A percentile compares a stretch with the other conserved stretches of the same genome.
Conservation (phyloP, 768 basidiomycete genomes). For the Russula vinacea region DNA sequence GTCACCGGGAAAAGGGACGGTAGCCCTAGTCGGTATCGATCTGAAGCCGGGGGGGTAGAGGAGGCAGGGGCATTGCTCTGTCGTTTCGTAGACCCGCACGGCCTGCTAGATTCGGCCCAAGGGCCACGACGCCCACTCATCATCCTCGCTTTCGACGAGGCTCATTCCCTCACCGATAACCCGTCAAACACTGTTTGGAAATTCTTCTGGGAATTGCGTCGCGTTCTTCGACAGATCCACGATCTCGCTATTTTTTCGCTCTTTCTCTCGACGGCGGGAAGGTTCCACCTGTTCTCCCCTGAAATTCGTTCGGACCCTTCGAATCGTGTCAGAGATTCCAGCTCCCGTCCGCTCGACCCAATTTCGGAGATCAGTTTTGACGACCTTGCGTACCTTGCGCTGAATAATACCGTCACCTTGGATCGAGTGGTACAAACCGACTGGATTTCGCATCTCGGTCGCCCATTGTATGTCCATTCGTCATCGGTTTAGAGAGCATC, state of each 20-base stretch:
- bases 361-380: background rate
- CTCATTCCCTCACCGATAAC: background rate
- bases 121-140: background rate
- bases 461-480: background rate
- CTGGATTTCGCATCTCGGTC: slow-evolving; percentile 3
- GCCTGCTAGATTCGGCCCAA: background rate
- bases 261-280: too few species aligned
- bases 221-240: background rate
- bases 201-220: background rate
- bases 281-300: background rate
- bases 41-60: background rate
- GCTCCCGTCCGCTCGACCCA: background rate
- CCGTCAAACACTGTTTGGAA: background rate
- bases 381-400: background rate
- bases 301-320: background rate
- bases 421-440: background rate
- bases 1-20: too few species aligned
- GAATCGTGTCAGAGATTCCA: background rate
- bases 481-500: background rate
- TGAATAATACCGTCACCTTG: background rate
- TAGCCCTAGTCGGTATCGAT: too few species aligned
- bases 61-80: background rate
- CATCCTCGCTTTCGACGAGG: slow-evolving; percentile 4
- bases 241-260: too few species aligned
- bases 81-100: background rate